Evolutionary conservation across 306 rosid genomes (phyloP).

Genomic region (Prinsepia uniflora): DNA sequence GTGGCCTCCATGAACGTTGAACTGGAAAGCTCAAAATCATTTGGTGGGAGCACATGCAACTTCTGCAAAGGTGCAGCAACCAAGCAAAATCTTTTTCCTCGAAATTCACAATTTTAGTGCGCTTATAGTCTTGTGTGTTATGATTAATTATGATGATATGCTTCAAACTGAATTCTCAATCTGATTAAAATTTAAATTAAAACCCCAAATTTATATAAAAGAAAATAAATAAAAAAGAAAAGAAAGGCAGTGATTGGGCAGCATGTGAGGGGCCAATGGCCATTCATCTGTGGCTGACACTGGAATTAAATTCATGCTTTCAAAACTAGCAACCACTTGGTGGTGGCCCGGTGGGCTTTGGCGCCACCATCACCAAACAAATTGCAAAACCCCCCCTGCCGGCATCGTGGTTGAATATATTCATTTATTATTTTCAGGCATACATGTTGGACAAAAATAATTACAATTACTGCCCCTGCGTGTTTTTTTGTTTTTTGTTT

Average conservation of each 20-base stretch:
- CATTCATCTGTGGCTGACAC: not conserved
- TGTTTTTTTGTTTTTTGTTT: no score
- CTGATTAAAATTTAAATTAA: no score
- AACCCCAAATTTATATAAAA: not conserved
- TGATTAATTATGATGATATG: no score
- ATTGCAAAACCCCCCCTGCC: slow-evolving; percentile 17
- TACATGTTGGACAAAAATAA: no score
- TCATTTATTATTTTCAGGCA: no score
- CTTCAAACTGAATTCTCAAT: not conserved
- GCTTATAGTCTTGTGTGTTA: no score
- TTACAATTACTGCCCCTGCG: no score
- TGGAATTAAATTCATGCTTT: not conserved
- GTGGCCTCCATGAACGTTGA: not conserved
- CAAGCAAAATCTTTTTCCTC: slow-evolving; percentile 1
- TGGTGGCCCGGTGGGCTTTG: not conserved
- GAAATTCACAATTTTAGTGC: slow-evolving; percentile 13
- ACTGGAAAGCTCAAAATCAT: slow-evolving; percentile 7
- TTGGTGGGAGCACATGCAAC: not conserved
- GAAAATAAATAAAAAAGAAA: no score
- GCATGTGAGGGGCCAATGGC: slow-evolving; percentile 26
- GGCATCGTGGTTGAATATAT: no score
- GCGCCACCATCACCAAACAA: slow-evolving; percentile 9
- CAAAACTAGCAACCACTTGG: not conserved
- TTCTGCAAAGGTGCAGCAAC: not conserved
- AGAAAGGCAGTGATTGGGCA: slow-evolving; percentile 7